Conservation (phyloP, 495 filamentous ascomycete genomes). For the Rhypophila decipiens region DNA sequence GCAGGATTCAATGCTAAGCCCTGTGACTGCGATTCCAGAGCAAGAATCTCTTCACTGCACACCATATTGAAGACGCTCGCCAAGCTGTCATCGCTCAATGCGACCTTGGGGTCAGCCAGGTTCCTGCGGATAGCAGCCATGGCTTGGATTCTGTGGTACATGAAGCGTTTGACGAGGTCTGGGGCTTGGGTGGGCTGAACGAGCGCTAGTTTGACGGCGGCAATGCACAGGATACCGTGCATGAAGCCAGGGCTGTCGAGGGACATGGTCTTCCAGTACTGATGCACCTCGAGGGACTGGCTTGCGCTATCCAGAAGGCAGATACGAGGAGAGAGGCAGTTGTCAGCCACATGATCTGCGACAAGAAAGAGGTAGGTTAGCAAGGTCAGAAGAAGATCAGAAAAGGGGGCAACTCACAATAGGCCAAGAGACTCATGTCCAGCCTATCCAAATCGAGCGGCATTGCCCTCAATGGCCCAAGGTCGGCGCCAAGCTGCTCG, state of each 20-base stretch:
- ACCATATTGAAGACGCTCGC: slow-evolving; percentile 9
- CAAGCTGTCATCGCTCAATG: slow-evolving; percentile 11
- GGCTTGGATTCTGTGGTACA: slow-evolving; percentile 13
- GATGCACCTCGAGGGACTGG: slow-evolving; percentile 2
- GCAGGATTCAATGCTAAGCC: not conserved
- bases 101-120: not conserved
- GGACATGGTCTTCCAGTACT: slow-evolving; percentile 9
- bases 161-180: slow-evolving; percentile 7
- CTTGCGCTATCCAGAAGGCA: not conserved
- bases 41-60: slow-evolving; percentile 8
- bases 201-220: slow-evolving; percentile 11
- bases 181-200: slow-evolving; percentile 1
- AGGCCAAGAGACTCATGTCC: slow-evolving; percentile 4
- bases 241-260: slow-evolving; percentile 9
- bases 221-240: slow-evolving; percentile 7
- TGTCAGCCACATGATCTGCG: slow-evolving; percentile 2
- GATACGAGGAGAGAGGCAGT: slow-evolving; percentile 1
- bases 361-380: not conserved
- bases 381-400: not conserved
- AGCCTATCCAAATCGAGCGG: not conserved
- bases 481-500: not conserved
- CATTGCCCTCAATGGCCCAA: slow-evolving; percentile 4
- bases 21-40: not conserved
- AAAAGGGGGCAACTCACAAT: slow-evolving; percentile 8
- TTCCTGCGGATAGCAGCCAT: slow-evolving; percentile 7